Evolutionary conservation across 2,329 filamentous ascomycete species (phyloP), one percentile per base, ranked within the genome.

Genomic region (Diplodia intermedia): DNA sequence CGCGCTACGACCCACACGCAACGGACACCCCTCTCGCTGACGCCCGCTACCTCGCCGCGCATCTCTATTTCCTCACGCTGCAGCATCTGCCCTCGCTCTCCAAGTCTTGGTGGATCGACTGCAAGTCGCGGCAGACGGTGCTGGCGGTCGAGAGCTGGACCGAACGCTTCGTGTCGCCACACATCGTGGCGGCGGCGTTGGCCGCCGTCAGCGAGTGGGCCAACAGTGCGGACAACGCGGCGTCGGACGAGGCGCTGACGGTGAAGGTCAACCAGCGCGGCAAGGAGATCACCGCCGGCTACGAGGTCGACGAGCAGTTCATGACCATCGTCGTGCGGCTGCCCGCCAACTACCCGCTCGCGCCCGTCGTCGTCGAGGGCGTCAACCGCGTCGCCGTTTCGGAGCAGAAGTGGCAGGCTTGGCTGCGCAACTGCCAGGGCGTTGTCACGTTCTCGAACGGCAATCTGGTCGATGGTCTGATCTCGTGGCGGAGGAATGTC

Each of bases 391-490:
- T 98, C 1, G 93, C 92, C 0, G 92, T 97, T 31, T 90, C 89
- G 69, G 94, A 98, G 75, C 90, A 90, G 78, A 97, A 95, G 76
- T 99, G 95, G 94, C 90, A 93, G 79, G 90, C 86, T 70, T 97
- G 94, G 94, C 85, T 97, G 70, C 86, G 92, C 74, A 93, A 90
- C 8, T 94, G 92, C 3, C 92, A 97, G 73, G 94, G 93, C 4
- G 93, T 95, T 54, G 97, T 99, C 73, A 94, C 92, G 52, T 97
- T 98, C 76, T 92, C 92, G 70, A 94, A 95, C 74, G 93, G 93
- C 66, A 92, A 88, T 76, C 88, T 99, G 68, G 91, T 94, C 66
- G 94, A 98, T 73, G 95, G 94, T 1, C 83, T 99, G 36, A 85
- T 90, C 14, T 89, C 92, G 9, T 98, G 97, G 84, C 89, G 91